Base-by-base conservation (phyloP, 2,329 filamentous ascomycete genomes). In the Botrytis cinerea region DNA sequence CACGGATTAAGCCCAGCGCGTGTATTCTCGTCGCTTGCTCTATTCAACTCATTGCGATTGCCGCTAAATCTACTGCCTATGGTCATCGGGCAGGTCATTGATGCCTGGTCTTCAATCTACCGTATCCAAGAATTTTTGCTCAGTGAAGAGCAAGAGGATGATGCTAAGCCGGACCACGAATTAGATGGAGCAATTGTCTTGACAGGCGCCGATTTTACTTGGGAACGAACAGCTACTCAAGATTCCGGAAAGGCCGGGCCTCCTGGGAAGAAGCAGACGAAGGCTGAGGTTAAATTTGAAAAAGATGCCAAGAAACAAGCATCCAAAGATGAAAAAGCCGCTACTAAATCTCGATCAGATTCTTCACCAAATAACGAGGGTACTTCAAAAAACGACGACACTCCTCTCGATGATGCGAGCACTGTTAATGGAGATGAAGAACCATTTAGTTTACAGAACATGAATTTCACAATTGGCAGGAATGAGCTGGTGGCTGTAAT, bases 31-130 rank as follows among this genome's bases (percentile, higher is more conserved):
- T 98, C 95, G 0, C 86, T 98, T 22, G 95, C 95, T 0, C 84
- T 98, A 12, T 99, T 98, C 87, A 98, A 98, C 82, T 91, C 92
- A 8, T 87, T 99, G 61, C 90, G 96, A 60, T 89, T 98, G 82
- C 96, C 96, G 0, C 87, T 99, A 70, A 98, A 97, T 80, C 83
- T 98, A 79, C 85, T 98, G 2, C 95, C 95, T 0, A 84, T 97
- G 75, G 93, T 98, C 61, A 91, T 98, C 77, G 93, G 94, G 46
- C 94, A 97, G 81, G 89, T 94, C 1, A 93, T 95, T 22, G 96
- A 99, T 83, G 96, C 94, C 0, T 94, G 92, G 86, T 92, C 92
- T 1, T 97, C 95, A 0, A 80, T 98, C 10, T 88, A 90, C 74
- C 92, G 96, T 74, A 95, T 98, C 48, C 90, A 98, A 79, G 93